Base-by-base conservation (phyloP, 345 rosid species). In the Cardamine resedifolia region DNA sequence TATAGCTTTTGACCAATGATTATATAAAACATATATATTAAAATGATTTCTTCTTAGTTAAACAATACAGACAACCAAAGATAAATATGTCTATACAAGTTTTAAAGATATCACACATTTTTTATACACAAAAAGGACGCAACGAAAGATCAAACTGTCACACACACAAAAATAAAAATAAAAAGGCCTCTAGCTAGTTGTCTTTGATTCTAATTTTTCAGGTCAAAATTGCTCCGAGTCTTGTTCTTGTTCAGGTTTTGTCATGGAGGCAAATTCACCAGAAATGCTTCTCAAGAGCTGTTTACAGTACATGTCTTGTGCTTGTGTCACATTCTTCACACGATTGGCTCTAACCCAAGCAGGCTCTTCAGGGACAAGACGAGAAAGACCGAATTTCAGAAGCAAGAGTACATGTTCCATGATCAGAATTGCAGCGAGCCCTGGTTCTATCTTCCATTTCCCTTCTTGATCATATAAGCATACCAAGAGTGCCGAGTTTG, bases 401-500 rank as follows among this genome's bases (percentile, higher is more conserved):
- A 91, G 83, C 48, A 94, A 77, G 56, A 90, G 95, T 58, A 85
- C 19, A 39, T 94, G 98, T 57, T 94, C 97, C 84, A 94, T 89
- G 64, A 87, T 68, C 33, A 94, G 91, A 71, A 89, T 83, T 44
- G 86, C 92, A 2, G 97, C 95, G 2, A 91, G 95, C 7, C 97
- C 97, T 16, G 98, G 97, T 44, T 91, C 98, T 20, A 94, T 85
- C 73, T 85, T 87, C 97, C 98, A 94, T 49, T 85, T 91, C 9
- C 98, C 87, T 75, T 94, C 97, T 77, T 60, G 86, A 53, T 89
- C 96, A 28, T 94, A 94, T 66, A 94, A 68, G 76, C 98, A 94
- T 38, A 91, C 97, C 70, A 89, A 68, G 67, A 91, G 92, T 3
- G 84, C 95, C 2, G 97, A 91, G 77, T 91, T 91, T 80, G 96